Conservation (phyloP, 2,329 filamentous ascomycete genomes). For the Cercospora nicotianae region DNA sequence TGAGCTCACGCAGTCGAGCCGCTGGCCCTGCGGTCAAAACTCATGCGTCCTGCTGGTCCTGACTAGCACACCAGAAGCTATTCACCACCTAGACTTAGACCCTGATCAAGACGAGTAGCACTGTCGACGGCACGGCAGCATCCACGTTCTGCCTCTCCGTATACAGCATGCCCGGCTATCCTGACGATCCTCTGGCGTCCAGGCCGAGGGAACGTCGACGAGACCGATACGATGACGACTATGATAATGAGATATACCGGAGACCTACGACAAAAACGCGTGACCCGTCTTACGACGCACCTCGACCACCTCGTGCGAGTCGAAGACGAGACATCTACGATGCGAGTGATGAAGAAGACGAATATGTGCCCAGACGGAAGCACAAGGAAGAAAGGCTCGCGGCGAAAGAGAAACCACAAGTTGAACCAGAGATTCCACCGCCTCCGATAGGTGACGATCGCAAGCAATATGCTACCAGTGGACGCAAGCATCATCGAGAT, state of each 20-base stretch:
- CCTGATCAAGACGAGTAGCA: neutral
- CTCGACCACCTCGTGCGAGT: constrained; percentile 16
- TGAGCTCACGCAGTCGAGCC: constrained; percentile 10
- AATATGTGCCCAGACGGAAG: constrained; percentile 22
- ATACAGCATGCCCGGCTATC: constrained; percentile 24
- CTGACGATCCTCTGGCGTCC: constrained; percentile 22
- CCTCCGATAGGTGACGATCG: constrained; percentile 30
- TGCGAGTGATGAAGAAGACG: constrained; percentile 35
- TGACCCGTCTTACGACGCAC: constrained; percentile 19
- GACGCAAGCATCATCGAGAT: constrained; percentile 13
- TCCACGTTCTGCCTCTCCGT: neutral
- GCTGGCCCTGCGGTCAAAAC: constrained; percentile 3
- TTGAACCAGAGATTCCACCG: constrained; percentile 25
- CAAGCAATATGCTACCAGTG: constrained; percentile 13
- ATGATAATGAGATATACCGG: constrained; percentile 24
- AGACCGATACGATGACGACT: constrained; percentile 25
- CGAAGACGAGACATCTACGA: constrained; percentile 31
- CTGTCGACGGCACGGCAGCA: neutral
- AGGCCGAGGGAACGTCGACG: constrained; percentile 19
- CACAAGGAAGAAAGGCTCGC: constrained; percentile 18
- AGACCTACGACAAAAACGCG: constrained; percentile 21
- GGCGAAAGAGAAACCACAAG: constrained; percentile 16
- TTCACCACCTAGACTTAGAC: neutral
- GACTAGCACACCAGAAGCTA: constrained; percentile 8
- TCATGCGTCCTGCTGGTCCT: constrained; percentile 14